phyloP scores from a whole-genome alignment of 345 rosid species.

The Capsella bursapastoris region DNA sequence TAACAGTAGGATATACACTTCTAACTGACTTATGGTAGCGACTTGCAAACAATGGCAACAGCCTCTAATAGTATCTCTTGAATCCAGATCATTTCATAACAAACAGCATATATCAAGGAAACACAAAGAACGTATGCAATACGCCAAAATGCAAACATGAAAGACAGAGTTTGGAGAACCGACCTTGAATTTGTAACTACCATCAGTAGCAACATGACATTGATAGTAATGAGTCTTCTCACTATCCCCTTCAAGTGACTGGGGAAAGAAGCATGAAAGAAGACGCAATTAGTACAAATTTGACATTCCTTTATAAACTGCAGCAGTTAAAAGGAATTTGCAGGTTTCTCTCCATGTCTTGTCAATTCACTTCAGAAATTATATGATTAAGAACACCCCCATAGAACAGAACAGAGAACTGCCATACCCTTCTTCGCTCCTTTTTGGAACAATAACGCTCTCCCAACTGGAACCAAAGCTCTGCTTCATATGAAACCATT shows the following conservation, averaged over 20 bases:
- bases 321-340: too few relatives aligned
- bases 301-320: too few relatives aligned
- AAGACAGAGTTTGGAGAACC: not conserved
- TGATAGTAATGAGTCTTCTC: constrained; percentile 55
- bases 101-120: too few relatives aligned
- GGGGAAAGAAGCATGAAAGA: constrained; percentile 28
- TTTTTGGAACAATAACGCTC: not conserved
- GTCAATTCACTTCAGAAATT: too few relatives aligned
- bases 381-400: too few relatives aligned
- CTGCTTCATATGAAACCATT: constrained; percentile 54
- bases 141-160: not conserved
- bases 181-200: constrained; percentile 61
- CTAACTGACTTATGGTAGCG: too few relatives aligned
- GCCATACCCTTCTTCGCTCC: constrained; percentile 21
- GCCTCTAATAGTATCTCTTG: too few relatives aligned
- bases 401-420: too few relatives aligned
- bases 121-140: too few relatives aligned
- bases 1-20: not conserved
- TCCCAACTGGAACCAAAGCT: constrained; percentile 45
- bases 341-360: too few relatives aligned
- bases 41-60: too few relatives aligned
- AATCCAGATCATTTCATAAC: too few relatives aligned
- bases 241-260: constrained; percentile 59
- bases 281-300: not conserved
- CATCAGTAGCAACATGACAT: constrained; percentile 56